Conservation (phyloP, 257 asterid species). For the Solanum boliviense region DNA sequence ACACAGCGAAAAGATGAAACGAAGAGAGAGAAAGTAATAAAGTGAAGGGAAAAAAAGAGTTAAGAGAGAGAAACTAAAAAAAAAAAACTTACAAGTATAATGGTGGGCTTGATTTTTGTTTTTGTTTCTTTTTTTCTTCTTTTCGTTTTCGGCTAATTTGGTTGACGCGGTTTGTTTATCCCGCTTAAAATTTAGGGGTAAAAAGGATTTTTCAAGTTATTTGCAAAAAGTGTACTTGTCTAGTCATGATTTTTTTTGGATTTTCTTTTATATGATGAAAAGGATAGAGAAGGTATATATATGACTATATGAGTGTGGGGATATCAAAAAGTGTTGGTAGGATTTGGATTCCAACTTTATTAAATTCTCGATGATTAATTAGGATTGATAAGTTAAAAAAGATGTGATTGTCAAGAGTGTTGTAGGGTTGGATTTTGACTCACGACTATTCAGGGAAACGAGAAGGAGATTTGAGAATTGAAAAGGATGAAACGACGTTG, state of each 20-base stretch:
- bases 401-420: not conserved
- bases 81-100: not conserved
- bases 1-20: slow-evolving; percentile 2
- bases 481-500: fast-evolving
- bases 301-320: too few relatives aligned
- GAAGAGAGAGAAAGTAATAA: slow-evolving; percentile 13
- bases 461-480: fast-evolving
- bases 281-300: not conserved
- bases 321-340: not conserved
- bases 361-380: not conserved
- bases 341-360: not conserved
- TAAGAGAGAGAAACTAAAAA: not conserved
- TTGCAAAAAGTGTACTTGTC: not conserved
- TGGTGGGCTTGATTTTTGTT: not conserved
- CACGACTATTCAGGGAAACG: not conserved
- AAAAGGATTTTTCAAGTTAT: not conserved
- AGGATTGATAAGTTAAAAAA: fast-evolving
- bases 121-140: not conserved
- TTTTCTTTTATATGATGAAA: not conserved
- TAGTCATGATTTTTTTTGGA: not conserved
- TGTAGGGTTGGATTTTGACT: not conserved
- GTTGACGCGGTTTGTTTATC: not conserved
- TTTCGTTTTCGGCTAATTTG: not conserved
- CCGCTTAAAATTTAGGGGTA: not conserved
- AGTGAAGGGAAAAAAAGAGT: slow-evolving; percentile 1